Evolutionary conservation across 768 basidiomycete species (phyloP).

Genomic region (Lactifluus piperatus): DNA sequence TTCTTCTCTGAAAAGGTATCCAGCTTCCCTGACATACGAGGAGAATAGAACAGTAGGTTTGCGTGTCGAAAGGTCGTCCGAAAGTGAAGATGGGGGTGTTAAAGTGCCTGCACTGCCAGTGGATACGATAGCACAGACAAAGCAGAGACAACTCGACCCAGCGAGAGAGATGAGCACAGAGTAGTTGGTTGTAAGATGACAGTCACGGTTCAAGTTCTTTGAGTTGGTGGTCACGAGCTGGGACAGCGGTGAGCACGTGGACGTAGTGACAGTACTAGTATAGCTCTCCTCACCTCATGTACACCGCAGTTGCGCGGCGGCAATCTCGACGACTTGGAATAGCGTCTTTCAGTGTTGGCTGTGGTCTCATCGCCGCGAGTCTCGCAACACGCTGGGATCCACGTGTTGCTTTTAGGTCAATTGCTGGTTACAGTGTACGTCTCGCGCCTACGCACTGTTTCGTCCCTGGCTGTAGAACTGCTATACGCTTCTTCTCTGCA

Average conservation of each 20-base stretch:
- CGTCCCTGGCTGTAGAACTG: background rate
- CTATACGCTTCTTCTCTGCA: constrained; percentile 2
- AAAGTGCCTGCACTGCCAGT: constrained; percentile 8
- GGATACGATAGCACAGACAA: constrained; percentile 14
- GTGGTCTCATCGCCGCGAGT: constrained; percentile 4
- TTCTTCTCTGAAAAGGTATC: background rate
- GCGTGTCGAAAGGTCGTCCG: background rate
- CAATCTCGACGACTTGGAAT: constrained; percentile 9
- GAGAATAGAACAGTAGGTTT: background rate
- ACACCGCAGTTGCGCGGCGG: no score
- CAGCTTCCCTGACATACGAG: background rate
- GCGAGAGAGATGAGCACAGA: constrained; percentile 1
- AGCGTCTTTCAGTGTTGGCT: background rate
- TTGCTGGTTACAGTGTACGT: constrained; percentile 2
- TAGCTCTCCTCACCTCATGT: no score
- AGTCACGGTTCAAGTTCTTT: no score
- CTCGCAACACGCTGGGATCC: constrained; percentile 10
- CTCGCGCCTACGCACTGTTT: background rate
- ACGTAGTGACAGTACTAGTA: no score
- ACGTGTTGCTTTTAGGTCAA: background rate
- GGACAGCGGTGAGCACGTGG: no score
- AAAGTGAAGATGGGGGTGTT: background rate
- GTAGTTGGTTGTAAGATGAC: no score
- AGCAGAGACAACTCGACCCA: constrained; percentile 5
- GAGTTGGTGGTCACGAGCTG: no score